Evolutionary conservation across 2,329 filamentous ascomycete species (phyloP), one percentile per base, ranked within the genome.

Genomic region (Colletotrichum noveboracense): DNA sequence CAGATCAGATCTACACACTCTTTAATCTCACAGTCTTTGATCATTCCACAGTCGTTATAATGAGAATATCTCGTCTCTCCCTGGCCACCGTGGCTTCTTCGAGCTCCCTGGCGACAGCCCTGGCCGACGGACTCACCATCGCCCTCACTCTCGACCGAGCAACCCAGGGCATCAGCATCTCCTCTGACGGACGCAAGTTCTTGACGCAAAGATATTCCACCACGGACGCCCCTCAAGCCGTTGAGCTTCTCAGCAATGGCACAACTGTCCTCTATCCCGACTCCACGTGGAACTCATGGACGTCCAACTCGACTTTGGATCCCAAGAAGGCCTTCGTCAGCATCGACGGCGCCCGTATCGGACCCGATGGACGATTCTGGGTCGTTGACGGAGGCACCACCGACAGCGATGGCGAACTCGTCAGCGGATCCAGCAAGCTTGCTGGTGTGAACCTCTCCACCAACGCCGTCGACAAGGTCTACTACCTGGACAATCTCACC

Each of bases 141-240:
- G 69, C 69, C 7, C n/a, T 48, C 3, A 61, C 48, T 1, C 48
- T 71, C 13, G 69, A 71, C 3, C 55, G 55, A 21, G 61, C 69
- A 7, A 66, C 69, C 21, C 61, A 71, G 36, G 69, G 69, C 21
- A 71, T 71, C 61, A 48, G 52, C 32, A 71, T 71, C 48, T 71
- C 69, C 7, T 56, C 60, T 3, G 34, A 38, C 21, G 69, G 69
- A 13, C 69, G 69, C 30, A 66, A 61, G 10, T 66, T 71, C 18
- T 24, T 71, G 18, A 61, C 69, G 16, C 69, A 71, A 24, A 43
- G 61, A 26, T 71, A 71, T 24, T 66, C 69, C 16, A 66, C 48
- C n/a, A 71, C 69, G 10, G 61, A 60, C 2, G 52, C 61, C 1
- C 69, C 69, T 8, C 48, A 61, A 21, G 69, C 69, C 5, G 69